phyloP scores from a whole-genome alignment of 1,284 basidiomycete species.

The Grifola frondosa region DNA sequence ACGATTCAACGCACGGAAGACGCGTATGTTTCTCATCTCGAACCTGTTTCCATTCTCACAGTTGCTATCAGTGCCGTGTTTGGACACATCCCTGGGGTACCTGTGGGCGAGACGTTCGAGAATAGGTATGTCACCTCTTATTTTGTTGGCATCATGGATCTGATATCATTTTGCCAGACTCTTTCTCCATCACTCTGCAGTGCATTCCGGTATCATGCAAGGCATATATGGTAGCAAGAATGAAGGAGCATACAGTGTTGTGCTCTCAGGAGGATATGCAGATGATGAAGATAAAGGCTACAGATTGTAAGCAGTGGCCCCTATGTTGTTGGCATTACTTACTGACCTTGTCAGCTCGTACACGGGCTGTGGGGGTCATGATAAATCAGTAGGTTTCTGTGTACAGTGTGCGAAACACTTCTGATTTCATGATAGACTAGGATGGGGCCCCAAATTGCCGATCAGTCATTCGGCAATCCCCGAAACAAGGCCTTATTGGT shows the following conservation, averaged over 20 bases:
- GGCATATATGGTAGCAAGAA: conserved; percentile 23
- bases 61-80: conserved; percentile 23
- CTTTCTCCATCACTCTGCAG: conserved; percentile 14
- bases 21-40: too few relatives aligned
- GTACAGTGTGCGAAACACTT: background rate
- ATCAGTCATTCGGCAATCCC: conserved; percentile 36
- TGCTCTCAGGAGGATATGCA: conserved; percentile 41
- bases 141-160: background rate
- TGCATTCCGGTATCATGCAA: conserved; percentile 20
- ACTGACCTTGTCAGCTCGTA: conserved; percentile 33
- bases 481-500: conserved; percentile 36
- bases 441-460: conserved; percentile 28
- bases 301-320: conserved; percentile 32
- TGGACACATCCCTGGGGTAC: conserved; percentile 24
- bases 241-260: conserved; percentile 41
- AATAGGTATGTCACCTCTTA: conserved; percentile 17
- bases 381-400: conserved; percentile 19
- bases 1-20: too few relatives aligned
- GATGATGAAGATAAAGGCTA: conserved; percentile 42
- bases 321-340: background rate
- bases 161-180: conserved; percentile 1
- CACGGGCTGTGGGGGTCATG: conserved; percentile 35
- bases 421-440: conserved; percentile 10
- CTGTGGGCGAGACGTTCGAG: conserved; percentile 22
- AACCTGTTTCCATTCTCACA: too few relatives aligned